phyloP scores from a whole-genome alignment of 306 rosid species.

The Acmispon strigosus region DNA sequence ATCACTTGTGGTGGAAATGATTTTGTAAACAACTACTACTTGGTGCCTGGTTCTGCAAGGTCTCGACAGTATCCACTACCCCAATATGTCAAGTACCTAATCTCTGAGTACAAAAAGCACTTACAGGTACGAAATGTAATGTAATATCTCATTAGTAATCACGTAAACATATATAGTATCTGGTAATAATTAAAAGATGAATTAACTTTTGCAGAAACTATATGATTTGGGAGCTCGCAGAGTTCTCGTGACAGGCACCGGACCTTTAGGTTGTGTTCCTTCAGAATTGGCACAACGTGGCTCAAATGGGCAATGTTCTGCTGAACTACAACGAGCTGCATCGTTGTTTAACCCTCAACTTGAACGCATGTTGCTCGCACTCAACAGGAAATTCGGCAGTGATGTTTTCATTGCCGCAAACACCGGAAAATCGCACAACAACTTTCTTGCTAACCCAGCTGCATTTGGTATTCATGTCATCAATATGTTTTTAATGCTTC shows the following conservation, averaged over 20 bases:
- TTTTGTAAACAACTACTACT: constrained; percentile 72
- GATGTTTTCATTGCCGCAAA: constrained; percentile 58
- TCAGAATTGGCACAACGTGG: constrained; percentile 66
- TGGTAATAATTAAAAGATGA: too few species aligned
- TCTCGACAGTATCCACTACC: constrained; percentile 62
- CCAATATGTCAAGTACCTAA: constrained; percentile 45
- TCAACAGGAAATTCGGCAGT: constrained; percentile 45
- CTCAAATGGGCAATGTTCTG: constrained; percentile 43
- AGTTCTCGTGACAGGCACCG: constrained; percentile 78
- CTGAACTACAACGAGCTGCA: constrained; percentile 53
- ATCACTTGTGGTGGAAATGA: constrained; percentile 82
- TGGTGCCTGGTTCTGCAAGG: constrained; percentile 65
- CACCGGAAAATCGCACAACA: constrained; percentile 28
- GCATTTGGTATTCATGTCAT: constrained; percentile 57
- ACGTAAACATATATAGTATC: background rate
- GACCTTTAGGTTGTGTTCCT: constrained; percentile 84
- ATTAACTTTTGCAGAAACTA: constrained; percentile 13
- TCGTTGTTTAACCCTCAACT: constrained; percentile 63
- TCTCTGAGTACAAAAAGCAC: constrained; percentile 49
- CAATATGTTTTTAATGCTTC: too few species aligned
- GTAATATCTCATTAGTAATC: too few species aligned
- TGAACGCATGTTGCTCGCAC: constrained; percentile 26
- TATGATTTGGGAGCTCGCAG: constrained; percentile 59
- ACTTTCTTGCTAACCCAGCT: constrained; percentile 44
- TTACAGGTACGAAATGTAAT: too few species aligned